Percentiles rank a stretch among this genome's conserved stretches.
Evolutionary conservation across 176 grass and related monocot species (phyloP).

Genomic region (Oryza brachyantha): DNA sequence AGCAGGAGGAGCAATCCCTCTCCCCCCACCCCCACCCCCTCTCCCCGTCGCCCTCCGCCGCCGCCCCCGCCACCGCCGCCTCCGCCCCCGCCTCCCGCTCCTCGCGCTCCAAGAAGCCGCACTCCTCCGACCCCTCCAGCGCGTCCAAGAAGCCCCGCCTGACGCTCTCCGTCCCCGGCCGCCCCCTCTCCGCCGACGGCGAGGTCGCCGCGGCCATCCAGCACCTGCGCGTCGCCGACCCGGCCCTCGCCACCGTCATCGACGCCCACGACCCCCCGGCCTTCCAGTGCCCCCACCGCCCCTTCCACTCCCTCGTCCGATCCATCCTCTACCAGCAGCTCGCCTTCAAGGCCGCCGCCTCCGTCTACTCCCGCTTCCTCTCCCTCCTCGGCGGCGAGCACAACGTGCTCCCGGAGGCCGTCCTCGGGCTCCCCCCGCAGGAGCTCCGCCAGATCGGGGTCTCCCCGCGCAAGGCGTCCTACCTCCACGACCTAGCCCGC

Average conservation of each 20-base stretch:
- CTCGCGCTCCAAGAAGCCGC: slow-evolving; percentile 30
- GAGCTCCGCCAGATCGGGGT: slow-evolving; percentile 98
- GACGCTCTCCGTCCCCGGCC: slow-evolving; percentile 30
- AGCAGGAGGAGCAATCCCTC: slow-evolving; percentile 41
- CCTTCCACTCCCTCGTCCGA: slow-evolving; percentile 87
- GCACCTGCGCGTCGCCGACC: slow-evolving; percentile 64
- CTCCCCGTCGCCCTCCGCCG: slow-evolving; percentile 16
- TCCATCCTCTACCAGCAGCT: slow-evolving; percentile 98
- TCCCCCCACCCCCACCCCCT: slow-evolving; percentile 22
- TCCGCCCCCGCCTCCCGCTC: background rate
- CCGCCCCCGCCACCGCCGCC: background rate
- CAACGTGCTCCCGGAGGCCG: slow-evolving; percentile 64
- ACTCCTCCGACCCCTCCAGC: background rate
- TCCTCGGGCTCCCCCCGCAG: slow-evolving; percentile 73
- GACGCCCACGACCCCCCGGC: slow-evolving; percentile 68
- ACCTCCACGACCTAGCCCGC: slow-evolving; percentile 85
- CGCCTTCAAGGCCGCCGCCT: slow-evolving; percentile 85
- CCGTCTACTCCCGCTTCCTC: slow-evolving; percentile 83
- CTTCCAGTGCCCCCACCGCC: slow-evolving; percentile 83
- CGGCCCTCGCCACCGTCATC: slow-evolving; percentile 56
- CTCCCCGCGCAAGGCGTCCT: slow-evolving; percentile 82
- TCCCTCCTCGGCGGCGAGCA: slow-evolving; percentile 72
- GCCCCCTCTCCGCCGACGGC: slow-evolving; percentile 62
- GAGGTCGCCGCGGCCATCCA: slow-evolving; percentile 60
- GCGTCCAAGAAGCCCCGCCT: slow-evolving; percentile 39